phyloP scores from a whole-genome alignment of 352 stramenopile genomes.

The Pythium coloratum region DNA sequence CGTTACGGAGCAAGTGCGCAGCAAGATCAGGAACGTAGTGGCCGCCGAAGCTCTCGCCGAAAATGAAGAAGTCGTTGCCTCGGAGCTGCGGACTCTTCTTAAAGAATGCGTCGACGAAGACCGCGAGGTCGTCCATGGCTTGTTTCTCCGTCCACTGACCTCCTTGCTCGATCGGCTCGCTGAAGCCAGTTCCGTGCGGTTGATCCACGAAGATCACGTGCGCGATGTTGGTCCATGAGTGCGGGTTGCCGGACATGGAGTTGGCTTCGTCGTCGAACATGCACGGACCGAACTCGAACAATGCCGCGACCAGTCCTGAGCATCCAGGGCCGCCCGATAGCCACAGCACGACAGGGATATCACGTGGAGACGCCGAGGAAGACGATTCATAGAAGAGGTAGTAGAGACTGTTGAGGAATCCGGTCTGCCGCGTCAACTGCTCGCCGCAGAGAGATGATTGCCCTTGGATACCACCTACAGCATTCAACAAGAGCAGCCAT shows the following conservation, averaged over 20 bases:
- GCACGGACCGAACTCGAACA: conserved; percentile 97
- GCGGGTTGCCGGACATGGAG: conserved; percentile 81
- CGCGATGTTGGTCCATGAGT: conserved; percentile 93
- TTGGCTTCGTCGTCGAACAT: conserved; percentile 68
- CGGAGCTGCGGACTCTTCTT: conserved; percentile 36
- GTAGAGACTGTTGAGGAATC: conserved; percentile 63
- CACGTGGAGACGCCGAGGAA: not conserved
- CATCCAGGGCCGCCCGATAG: conserved; percentile 96
- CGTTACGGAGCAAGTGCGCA: conserved; percentile 57
- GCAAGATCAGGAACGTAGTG: conserved; percentile 94
- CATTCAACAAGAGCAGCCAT: not conserved
- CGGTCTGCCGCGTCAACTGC: conserved; percentile 51
- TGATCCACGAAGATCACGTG: conserved; percentile 98
- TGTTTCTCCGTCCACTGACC: conserved; percentile 44
- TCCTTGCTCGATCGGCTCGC: conserved; percentile 9
- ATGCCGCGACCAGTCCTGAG: conserved; percentile 90
- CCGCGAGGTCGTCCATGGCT: conserved; percentile 46
- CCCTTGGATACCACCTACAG: not conserved
- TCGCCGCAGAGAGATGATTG: conserved; percentile 62
- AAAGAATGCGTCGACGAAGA: conserved; percentile 65
- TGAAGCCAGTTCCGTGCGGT: conserved; percentile 82
- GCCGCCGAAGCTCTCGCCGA: conserved; percentile 94
- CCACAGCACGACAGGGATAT: conserved; percentile 93
- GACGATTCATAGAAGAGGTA: conserved; percentile 77
- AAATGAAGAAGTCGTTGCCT: conserved; percentile 88